A percentile compares a stretch with the other conserved stretches of the same genome.
phyloP scores from a whole-genome alignment of 139 green algal genomes.

The Coccomyxa sp. region DNA sequence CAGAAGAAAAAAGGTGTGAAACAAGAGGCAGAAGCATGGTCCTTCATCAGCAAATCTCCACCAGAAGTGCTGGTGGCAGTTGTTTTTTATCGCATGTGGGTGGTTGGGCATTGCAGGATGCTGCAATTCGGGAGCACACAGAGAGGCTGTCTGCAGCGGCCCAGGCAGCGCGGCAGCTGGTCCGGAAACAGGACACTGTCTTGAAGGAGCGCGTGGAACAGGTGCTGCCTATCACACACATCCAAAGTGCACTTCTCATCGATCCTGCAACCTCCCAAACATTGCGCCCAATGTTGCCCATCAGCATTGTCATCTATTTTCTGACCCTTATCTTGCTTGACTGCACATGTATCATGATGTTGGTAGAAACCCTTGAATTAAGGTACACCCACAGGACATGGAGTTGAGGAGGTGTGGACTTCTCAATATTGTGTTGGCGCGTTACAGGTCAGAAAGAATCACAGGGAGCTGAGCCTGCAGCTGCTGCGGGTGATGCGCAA shows the following conservation, averaged over 20 bases:
- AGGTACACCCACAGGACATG: no score
- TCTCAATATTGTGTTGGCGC: neutral
- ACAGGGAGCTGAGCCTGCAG: slow-evolving; percentile 23
- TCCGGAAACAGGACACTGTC: slow-evolving; percentile 18
- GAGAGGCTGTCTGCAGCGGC: slow-evolving; percentile 28
- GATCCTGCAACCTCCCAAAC: neutral
- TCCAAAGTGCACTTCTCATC: neutral
- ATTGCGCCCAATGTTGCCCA: neutral
- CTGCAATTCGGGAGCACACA: slow-evolving; percentile 35
- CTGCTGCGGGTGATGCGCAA: slow-evolving; percentile 12
- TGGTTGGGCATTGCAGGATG: slow-evolving; percentile 24
- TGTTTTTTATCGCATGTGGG: neutral
- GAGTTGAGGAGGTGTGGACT: neutral
- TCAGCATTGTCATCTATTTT: neutral
- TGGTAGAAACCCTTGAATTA: neutral
- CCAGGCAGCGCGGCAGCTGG: slow-evolving; percentile 24
- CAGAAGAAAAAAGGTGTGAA: neutral
- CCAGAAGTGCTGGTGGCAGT: neutral
- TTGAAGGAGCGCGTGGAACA: slow-evolving; percentile 12
- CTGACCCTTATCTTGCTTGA: neutral
- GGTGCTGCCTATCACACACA: neutral
- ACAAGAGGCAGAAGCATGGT: neutral
- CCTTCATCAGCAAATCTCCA: neutral
- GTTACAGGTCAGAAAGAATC: slow-evolving; percentile 21
- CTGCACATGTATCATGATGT: neutral